Evolutionary conservation across 306 rosid genomes (phyloP).

Genomic region (Citrullus mucosospermus): DNA sequence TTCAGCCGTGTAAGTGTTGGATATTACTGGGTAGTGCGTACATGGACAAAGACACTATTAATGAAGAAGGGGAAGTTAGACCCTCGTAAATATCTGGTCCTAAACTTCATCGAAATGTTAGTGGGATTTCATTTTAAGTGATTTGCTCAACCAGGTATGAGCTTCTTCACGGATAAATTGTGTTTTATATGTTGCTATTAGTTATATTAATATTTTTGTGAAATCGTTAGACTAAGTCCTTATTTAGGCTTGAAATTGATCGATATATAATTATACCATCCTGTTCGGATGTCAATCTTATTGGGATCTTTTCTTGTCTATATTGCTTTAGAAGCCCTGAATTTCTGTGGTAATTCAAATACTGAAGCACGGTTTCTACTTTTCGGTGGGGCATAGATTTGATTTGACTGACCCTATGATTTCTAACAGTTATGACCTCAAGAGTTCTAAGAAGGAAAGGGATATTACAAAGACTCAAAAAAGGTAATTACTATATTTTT

Average conservation of each 20-base stretch:
- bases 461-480: conserved; percentile 46
- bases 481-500: conserved; percentile 37
- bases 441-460: conserved; percentile 73
- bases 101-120: not conserved
- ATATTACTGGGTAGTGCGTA: not conserved
- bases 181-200: not conserved
- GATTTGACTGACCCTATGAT: conserved; percentile 17
- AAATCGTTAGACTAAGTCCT: not conserved
- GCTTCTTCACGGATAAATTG: not conserved
- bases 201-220: not conserved
- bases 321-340: not conserved
- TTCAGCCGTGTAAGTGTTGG: not conserved
- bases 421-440: conserved; percentile 67
- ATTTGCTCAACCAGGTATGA: not conserved
- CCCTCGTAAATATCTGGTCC: not conserved
- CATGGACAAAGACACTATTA: not conserved
- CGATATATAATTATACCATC: not conserved
- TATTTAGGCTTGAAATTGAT: not conserved
- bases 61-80: not conserved
- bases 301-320: not conserved
- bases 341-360: not conserved
- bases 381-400: not conserved
- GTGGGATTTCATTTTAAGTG: not conserved
- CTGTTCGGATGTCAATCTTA: not conserved
- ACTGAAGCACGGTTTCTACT: not conserved